Conservation (phyloP, 2,329 filamentous ascomycete genomes). For the Corynespora cassiicola region DNA sequence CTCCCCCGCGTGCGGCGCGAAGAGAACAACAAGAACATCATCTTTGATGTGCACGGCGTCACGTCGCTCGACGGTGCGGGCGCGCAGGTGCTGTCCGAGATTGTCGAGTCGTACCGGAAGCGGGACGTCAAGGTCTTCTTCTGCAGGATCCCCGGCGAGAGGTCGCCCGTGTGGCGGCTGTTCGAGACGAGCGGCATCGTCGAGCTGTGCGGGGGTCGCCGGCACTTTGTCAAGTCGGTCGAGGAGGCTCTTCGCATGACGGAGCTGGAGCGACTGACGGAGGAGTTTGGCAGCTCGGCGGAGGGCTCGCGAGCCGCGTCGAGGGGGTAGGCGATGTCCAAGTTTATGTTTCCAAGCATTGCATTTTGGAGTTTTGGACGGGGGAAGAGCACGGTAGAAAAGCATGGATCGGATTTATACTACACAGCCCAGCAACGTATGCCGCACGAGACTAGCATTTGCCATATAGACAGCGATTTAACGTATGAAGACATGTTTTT, state of each 20-base stretch:
- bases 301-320: slow-evolving; percentile 24
- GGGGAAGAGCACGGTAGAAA: no score
- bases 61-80: slow-evolving; percentile 93
- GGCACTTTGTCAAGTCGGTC: slow-evolving; percentile 82
- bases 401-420: no score
- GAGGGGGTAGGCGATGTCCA: not conserved
- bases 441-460: no score
- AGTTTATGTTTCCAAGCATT: no score
- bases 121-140: slow-evolving; percentile 81
- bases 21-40: slow-evolving; percentile 88
- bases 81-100: slow-evolving; percentile 88
- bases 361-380: no score
- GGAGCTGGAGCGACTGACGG: slow-evolving; percentile 68
- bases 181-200: slow-evolving; percentile 86
- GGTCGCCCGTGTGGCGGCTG: slow-evolving; percentile 69
- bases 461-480: no score
- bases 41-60: slow-evolving; percentile 98
- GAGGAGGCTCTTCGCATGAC: slow-evolving; percentile 83
- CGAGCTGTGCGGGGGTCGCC: slow-evolving; percentile 76
- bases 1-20: slow-evolving; percentile 77
- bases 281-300: slow-evolving; percentile 39
- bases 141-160: slow-evolving; percentile 60
- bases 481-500: no score
- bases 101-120: slow-evolving; percentile 80
- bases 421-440: no score